Base-by-base conservation (phyloP, 2,329 filamentous ascomycete species). In the Aspergillus pseudoglaucus region DNA sequence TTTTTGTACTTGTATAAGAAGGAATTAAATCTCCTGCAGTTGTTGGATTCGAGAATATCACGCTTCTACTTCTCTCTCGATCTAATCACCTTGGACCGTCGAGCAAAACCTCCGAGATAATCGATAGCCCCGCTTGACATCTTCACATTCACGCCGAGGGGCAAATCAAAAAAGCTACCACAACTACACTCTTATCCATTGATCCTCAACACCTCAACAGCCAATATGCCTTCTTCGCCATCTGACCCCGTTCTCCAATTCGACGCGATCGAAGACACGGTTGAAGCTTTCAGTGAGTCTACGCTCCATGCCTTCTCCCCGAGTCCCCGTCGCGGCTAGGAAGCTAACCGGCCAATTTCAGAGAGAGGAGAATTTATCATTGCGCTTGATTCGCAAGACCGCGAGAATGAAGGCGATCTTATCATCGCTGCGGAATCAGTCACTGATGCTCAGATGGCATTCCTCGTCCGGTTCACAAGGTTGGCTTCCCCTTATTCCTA, bases 351-450 rank as follows among this genome's bases (percentile, higher is more conserved):
- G 48, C 17, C 9, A 47, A 45, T 48, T 47, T 52, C 23, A 88
- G 84, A 77, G 62, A 81, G 83, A 70, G 90, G 89, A 69, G 84
- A 97, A 66, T 97, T 97, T 78, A 85, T 98, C 66, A 83, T 98
- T 53, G 91, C 96, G 33, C 88, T 98, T 63, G 93, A 98, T 75
- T 87, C 88, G 58, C 83, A 89, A 55, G 82, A 84, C 53, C 90
- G 93, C 69, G 93, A 98, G 71, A 98, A 98, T 70, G 93, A 98
- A 79, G 93, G 90, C 69, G 93, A 98, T 74, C 82, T 98, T 43
- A 96, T 97, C 70, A 94, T 97, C 64, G 88, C 93, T 57, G 91
- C 90, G 53, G 76, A 89, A 57, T 80, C 86, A 61, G 75, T 96
- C 55, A 95, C 91, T 7, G 79, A 90, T 20, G 80, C 87, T 56